These are phyloP conservation scores for Setomelanomma holmii DNA, from an alignment of 2,329 filamentous ascomycete genomes.

Conservation along the genomic window DNA sequence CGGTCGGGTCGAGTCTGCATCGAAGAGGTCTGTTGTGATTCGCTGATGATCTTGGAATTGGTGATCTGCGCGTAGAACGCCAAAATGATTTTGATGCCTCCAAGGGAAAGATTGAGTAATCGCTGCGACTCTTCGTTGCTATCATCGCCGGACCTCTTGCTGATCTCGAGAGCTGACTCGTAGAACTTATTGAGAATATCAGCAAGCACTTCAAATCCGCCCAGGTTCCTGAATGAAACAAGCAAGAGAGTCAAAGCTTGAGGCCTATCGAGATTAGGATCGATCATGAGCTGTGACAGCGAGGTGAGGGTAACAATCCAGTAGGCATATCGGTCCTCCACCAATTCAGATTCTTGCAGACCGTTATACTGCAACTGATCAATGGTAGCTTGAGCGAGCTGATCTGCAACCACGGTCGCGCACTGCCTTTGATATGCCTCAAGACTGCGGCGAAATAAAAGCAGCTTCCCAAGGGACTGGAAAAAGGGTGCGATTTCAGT, in stretches of 20 bases:
- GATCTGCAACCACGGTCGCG: slow-evolving; percentile 67
- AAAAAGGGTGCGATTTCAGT: slow-evolving; percentile 84
- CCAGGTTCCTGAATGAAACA: slow-evolving; percentile 82
- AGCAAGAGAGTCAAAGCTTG: slow-evolving; percentile 73
- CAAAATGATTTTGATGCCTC: slow-evolving; percentile 80
- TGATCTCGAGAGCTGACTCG: slow-evolving; percentile 60
- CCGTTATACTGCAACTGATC: slow-evolving; percentile 66
- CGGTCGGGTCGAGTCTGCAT: slow-evolving; percentile 61
- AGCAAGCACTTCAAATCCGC: slow-evolving; percentile 77
- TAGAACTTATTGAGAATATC: slow-evolving; percentile 74
- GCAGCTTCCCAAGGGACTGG: slow-evolving; percentile 81
- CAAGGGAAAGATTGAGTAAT: slow-evolving; percentile 58
- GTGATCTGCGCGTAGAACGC: slow-evolving; percentile 80
- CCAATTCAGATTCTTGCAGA: slow-evolving; percentile 56
- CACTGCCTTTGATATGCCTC: slow-evolving; percentile 71
- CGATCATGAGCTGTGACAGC: slow-evolving; percentile 79
- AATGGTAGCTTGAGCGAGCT: slow-evolving; percentile 75
- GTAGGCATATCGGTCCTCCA: slow-evolving; percentile 74
- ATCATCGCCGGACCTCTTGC: slow-evolving; percentile 51
- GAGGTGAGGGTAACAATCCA: slow-evolving; percentile 82
- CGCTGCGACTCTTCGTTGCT: slow-evolving; percentile 53
- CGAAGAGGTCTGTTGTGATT: slow-evolving; percentile 70
- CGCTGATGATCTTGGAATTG: slow-evolving; percentile 79
- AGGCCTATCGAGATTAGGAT: slow-evolving; percentile 59
- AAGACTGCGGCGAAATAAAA: slow-evolving; percentile 76